Conservation (phyloP, 768 basidiomycete genomes). For the Kwoniella dejecticola region DNA sequence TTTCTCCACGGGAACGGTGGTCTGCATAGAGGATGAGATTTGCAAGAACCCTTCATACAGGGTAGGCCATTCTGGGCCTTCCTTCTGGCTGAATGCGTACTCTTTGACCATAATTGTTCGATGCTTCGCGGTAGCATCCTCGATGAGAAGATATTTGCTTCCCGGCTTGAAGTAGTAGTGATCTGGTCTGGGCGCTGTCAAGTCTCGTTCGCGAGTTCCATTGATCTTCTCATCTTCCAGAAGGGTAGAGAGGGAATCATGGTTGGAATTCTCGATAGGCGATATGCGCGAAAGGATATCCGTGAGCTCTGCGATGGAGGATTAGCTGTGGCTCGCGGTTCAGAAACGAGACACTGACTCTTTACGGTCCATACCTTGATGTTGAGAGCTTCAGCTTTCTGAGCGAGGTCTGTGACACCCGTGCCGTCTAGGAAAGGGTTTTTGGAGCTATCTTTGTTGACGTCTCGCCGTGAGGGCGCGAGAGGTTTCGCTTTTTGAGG, state of each 20-base stretch:
- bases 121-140: slow-evolving; percentile 79
- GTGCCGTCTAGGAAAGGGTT: slow-evolving; percentile 43
- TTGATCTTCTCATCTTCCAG: slow-evolving; percentile 77
- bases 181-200: slow-evolving; percentile 81
- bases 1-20: slow-evolving; percentile 30
- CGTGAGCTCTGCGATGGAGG: slow-evolving; percentile 53
- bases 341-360: slow-evolving; percentile 48
- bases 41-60: slow-evolving; percentile 60
- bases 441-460: slow-evolving; percentile 21
- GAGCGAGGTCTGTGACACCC: slow-evolving; percentile 41
- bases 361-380: slow-evolving; percentile 84
- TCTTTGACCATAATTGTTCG: slow-evolving; percentile 83
- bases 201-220: slow-evolving; percentile 89
- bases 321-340: background rate
- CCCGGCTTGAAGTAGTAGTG: slow-evolving; percentile 79
- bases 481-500: slow-evolving; percentile 32
- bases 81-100: slow-evolving; percentile 58
- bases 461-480: slow-evolving; percentile 14
- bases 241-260: slow-evolving; percentile 57
- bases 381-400: slow-evolving; percentile 50
- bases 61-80: slow-evolving; percentile 77
- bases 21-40: slow-evolving; percentile 27
- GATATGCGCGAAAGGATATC: slow-evolving; percentile 46
- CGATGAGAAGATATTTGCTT: slow-evolving; percentile 81
- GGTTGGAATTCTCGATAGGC: slow-evolving; percentile 34